Base-by-base conservation (phyloP, 73 alveolate genomes). In the Paramecium tetraurelia region DNA sequence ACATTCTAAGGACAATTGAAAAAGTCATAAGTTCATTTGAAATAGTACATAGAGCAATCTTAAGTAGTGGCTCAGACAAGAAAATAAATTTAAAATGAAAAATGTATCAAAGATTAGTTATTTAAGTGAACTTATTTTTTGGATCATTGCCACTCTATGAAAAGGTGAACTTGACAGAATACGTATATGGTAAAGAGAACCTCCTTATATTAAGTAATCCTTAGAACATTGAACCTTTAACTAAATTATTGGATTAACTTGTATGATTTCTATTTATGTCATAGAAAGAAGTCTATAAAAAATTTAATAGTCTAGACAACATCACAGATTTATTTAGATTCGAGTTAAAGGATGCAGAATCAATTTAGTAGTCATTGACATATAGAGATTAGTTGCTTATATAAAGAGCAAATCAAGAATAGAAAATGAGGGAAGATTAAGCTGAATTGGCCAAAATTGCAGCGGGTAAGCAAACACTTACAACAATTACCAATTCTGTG, bases 1-100 rank as follows among this genome's bases (percentile, higher is more conserved):
- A 80, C 90, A 80, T 80, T 80, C 46, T 80, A 80, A 24, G 90
- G 90, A 80, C 46, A 80, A 80, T 48, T 80, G 12, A 80, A 35
- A 80, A 80, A 80, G 24, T 80, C 90, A 80, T 43, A 41, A 22
- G 31, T 11, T 80, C 24, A 38, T 43, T 35, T 80, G 18, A 80
- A 80, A 80, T 43, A 80, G 2, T 80, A 80, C 22, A 80, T 80
- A 44, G 90, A 80, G 43, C 9, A 16, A 80, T 33, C 76, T 20
- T 11, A 40, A 18, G n/a, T 0, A 22, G 46, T 80, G 4, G 46
- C 90, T n/a, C 10, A 22, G 10, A 1, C 90, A 11, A 80, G 75
- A 80, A 80, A 80, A 35, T 9, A 27, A 20, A 21, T 80, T 24
- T 44, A 80, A 8, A 63, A 43, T 40, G 48, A 40, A 41, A 80